These are phyloP conservation scores for Endotrypanum monterogeii DNA, from an alignment of 208 protist genomes.

Conservation along the genomic window DNA sequence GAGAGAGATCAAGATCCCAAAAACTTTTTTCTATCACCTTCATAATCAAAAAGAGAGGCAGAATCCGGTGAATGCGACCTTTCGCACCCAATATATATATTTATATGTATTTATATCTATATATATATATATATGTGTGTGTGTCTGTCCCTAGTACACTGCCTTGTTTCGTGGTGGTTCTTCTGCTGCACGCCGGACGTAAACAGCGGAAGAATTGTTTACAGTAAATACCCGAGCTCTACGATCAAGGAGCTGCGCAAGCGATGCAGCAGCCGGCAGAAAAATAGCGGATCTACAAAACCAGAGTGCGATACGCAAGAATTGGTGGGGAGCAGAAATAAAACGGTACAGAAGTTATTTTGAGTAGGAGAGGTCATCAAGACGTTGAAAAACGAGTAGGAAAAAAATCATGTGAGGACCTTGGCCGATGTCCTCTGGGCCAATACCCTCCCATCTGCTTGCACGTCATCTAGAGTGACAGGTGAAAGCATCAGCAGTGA, in stretches of 20 bases:
- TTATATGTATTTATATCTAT: background rate
- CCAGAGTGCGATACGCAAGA: background rate
- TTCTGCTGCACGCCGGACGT: background rate
- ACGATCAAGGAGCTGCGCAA: background rate
- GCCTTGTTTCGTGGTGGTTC: too few relatives aligned
- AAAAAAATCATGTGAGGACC: background rate
- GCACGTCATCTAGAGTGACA: background rate
- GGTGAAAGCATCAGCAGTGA: background rate
- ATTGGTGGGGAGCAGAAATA: background rate
- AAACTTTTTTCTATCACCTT: background rate
- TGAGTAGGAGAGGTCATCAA: background rate
- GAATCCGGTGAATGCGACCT: background rate
- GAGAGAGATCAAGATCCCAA: too few relatives aligned
- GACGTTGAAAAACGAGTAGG: background rate
- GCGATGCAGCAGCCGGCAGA: background rate
- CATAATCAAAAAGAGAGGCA: too few relatives aligned
- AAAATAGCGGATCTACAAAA: background rate
- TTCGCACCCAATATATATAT: too few relatives aligned
- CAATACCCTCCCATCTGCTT: background rate
- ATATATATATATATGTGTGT: background rate
- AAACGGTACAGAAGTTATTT: background rate
- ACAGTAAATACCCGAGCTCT: background rate
- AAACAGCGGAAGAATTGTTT: background rate
- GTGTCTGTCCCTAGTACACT: background rate
- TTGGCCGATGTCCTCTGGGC: background rate